Conservation (phyloP, 495 filamentous ascomycete species). For the Podospora didyma region DNA sequence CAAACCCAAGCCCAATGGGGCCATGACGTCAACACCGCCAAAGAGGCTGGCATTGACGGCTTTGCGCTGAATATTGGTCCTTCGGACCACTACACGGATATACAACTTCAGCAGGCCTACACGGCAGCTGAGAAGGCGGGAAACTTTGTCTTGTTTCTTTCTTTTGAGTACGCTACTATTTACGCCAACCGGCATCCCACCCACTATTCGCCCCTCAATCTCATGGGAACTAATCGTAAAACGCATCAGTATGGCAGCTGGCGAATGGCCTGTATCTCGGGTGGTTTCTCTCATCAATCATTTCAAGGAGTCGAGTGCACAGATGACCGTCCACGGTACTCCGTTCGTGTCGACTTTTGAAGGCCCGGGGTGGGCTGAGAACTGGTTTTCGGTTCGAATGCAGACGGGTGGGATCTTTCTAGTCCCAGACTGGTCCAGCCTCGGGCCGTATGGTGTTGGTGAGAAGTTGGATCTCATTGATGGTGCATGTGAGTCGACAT, state of each 20-base stretch:
- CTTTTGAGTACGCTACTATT: conserved; percentile 54
- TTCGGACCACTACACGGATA: conserved; percentile 45
- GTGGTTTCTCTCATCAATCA: conserved; percentile 56
- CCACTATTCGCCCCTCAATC: background rate
- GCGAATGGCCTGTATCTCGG: conserved; percentile 49
- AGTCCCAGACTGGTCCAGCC: conserved; percentile 60
- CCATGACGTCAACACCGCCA: conserved; percentile 56
- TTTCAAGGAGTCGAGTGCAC: conserved; percentile 47
- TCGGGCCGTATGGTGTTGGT: conserved; percentile 49
- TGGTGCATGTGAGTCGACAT: conserved; percentile 48
- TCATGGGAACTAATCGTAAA: background rate
- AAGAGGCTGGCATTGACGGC: conserved; percentile 62
- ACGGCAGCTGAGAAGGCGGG: conserved; percentile 47
- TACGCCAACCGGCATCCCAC: background rate
- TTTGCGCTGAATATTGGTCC: conserved; percentile 68
- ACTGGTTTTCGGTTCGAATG: conserved; percentile 56
- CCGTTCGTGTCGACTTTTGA: conserved; percentile 74
- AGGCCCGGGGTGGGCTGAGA: conserved; percentile 50
- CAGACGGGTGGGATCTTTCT: conserved; percentile 51
- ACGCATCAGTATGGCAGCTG: conserved; percentile 38
- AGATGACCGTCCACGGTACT: conserved; percentile 52
- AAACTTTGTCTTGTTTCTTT: conserved; percentile 61
- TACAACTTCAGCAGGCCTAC: conserved; percentile 51
- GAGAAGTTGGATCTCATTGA: conserved; percentile 48
- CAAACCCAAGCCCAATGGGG: conserved; percentile 51